Base-by-base conservation (phyloP, 306 rosid genomes). In the Begonia fuchsioides region DNA sequence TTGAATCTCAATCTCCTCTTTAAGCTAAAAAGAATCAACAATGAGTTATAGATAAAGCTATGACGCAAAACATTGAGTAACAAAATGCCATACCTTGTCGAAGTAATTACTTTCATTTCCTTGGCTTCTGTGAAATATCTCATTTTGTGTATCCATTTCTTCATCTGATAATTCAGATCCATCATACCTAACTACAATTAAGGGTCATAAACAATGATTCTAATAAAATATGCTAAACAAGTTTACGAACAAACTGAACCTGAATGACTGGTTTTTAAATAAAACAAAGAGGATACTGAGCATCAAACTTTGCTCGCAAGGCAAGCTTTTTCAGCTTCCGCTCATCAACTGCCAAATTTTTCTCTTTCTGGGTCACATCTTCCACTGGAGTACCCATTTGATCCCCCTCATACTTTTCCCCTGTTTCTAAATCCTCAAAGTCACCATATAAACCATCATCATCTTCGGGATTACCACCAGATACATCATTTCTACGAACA, bases 391-490 rank as follows among this genome's bases (percentile, higher is more conserved):
- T 57, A 64, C 67, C 66, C 49, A 61, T 59, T 54, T 38, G 69
- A 59, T 32, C 9, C 32, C 57, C 58, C 50, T 55, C 81, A 52
- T 58, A 32, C 61, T 60, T 75, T 62, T 70, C 80, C 60, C 87
- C 94, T 8, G 82, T 69, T 81, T 90, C 98, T 68, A 90, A 51
- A 71, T 90, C 98, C 69, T 90, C 98, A 61, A 90, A 90, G 68
- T 81, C 95, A n/a, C 92, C 98, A 50, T 56, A 79, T 52, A 60
- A 70, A 57, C 57, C 77, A 40, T 64, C 65, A 38, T 75, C 79
- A 51, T 74, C 84, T 47, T 75, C 80, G 56, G 44, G 8, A 6
- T 68, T 58, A 43, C 57, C 46, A 48, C 58, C 73, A 35, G 64
- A 43, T 14, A 40, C 43, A 56, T 70, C 59, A 74, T 82, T 85